Evolutionary conservation across 371 early-diverging fungal species (phyloP), one percentile per base, ranked within the genome.

Genomic region (Lichtheimia ornata): DNA sequence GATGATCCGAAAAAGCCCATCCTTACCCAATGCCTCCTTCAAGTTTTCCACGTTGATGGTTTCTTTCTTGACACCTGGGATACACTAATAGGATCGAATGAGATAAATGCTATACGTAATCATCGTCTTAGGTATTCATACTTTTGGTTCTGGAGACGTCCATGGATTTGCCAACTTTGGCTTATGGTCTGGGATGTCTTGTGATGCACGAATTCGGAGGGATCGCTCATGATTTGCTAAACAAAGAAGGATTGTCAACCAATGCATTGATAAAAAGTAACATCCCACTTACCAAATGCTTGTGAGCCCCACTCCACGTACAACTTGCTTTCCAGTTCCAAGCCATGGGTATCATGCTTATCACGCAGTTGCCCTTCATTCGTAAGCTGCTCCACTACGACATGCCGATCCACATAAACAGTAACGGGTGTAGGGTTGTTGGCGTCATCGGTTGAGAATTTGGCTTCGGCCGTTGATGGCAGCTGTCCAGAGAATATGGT

Each of bases 241-340:
- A 22, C 45, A 44, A 25, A 28, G n/a, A 20, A 45, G 47, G 7
- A 58, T 20, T 20, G 18, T 11, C 14, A 15, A 25, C 11, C 52
- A 20, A 25, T 56, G 20, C 55, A 50, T 56, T 24, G 22, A 41
- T 18, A 11, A 3, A 43, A 1, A 18, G 9, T 17, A 18, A 18
- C 17, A 30, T 24, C 18, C 18, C 24, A 60, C 67, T 64, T 68
- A 68, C 73, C 20, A 43, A 67, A 66, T 22, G 67, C 68, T 43
- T 74, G 66, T 11, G 74, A 72, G 17, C 71, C 78, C 75, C 76
- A 81, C 59, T 81, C 78, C 18, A 70, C 70, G 61, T 76, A 77
- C 22, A 81, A 56, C 50, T 74, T 76, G 22, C 70, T 71, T 52
- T 81, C 76, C 28, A 81, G 51, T 12, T 77, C 76, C 45, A 77